phyloP scores from a whole-genome alignment of 768 basidiomycete species.

The Hypholoma fasciculare region DNA sequence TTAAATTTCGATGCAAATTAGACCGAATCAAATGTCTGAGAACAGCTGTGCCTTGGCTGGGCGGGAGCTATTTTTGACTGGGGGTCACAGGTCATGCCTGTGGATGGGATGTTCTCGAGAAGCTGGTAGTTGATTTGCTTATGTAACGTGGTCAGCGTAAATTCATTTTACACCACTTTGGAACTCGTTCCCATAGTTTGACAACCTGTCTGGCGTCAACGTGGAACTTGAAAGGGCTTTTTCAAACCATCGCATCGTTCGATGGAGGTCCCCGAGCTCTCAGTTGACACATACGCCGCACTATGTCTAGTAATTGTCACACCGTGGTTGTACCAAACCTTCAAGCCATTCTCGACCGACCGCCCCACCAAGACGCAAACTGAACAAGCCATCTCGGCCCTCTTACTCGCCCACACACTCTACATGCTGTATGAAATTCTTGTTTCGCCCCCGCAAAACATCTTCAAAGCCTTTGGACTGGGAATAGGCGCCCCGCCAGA shows the following conservation, averaged over 20 bases:
- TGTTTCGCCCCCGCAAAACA: slow-evolving; percentile 54
- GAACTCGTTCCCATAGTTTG: neutral
- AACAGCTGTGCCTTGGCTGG: neutral
- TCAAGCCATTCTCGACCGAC: slow-evolving; percentile 15
- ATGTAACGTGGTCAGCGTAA: no score
- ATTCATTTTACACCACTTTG: no score
- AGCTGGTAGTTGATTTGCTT: no score
- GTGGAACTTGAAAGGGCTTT: slow-evolving; percentile 9
- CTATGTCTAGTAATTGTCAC: slow-evolving; percentile 22
- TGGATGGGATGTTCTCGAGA: no score
- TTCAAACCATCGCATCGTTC: neutral
- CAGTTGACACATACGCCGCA: slow-evolving; percentile 21
- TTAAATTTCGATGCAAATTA: neutral
- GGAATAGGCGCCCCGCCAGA: slow-evolving; percentile 58
- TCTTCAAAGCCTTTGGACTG: slow-evolving; percentile 57
- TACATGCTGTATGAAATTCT: slow-evolving; percentile 47
- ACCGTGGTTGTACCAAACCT: slow-evolving; percentile 23
- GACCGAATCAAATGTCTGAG: neutral
- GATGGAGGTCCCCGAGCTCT: slow-evolving; percentile 20
- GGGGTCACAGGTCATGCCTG: no score
- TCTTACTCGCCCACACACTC: slow-evolving; percentile 52
- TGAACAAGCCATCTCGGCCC: slow-evolving; percentile 24
- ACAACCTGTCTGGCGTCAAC: neutral
- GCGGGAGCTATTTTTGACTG: slow-evolving; percentile 3
- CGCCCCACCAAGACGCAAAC: slow-evolving; percentile 1